These are phyloP conservation scores for Aspergillus avenaceus DNA, from an alignment of 495 filamentous ascomycete species.

Conservation along the genomic window DNA sequence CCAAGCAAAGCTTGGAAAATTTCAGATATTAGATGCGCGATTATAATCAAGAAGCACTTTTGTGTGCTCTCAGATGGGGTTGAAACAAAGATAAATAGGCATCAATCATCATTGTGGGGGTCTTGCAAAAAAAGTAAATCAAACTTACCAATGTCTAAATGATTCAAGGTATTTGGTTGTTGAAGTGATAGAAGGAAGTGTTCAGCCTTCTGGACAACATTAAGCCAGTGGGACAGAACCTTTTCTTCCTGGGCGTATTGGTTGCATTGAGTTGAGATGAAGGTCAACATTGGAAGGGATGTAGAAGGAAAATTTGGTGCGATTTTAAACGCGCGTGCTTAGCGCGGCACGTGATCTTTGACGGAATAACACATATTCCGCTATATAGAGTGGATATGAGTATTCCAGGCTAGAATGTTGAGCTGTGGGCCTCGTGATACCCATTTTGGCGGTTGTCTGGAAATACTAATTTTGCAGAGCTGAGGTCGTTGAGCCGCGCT, in stretches of 20 bases:
- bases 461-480: no score
- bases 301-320: slow-evolving; percentile 5
- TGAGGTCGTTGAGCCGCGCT: no score
- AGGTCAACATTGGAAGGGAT: not conserved
- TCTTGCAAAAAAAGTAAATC: not conserved
- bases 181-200: not conserved
- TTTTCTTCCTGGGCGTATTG: not conserved
- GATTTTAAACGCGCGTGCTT: slow-evolving; percentile 15
- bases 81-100: slow-evolving; percentile 40
- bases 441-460: no score
- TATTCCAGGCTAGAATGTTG: no score
- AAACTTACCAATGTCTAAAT: not conserved
- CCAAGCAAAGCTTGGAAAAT: slow-evolving; percentile 1
- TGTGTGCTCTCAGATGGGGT: slow-evolving; percentile 37
- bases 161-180: not conserved
- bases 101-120: slow-evolving; percentile 31
- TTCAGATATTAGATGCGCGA: slow-evolving; percentile 20
- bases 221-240: not conserved
- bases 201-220: not conserved
- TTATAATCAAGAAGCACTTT: slow-evolving; percentile 25
- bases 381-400: not conserved
- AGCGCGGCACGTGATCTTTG: slow-evolving; percentile 18
- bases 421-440: no score
- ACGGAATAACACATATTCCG: slow-evolving; percentile 11
- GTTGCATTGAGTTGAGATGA: not conserved